Evolutionary conservation across 2,329 filamentous ascomycete species (phyloP), one percentile per base, ranked within the genome.

Genomic region (Penicillium sp.): DNA sequence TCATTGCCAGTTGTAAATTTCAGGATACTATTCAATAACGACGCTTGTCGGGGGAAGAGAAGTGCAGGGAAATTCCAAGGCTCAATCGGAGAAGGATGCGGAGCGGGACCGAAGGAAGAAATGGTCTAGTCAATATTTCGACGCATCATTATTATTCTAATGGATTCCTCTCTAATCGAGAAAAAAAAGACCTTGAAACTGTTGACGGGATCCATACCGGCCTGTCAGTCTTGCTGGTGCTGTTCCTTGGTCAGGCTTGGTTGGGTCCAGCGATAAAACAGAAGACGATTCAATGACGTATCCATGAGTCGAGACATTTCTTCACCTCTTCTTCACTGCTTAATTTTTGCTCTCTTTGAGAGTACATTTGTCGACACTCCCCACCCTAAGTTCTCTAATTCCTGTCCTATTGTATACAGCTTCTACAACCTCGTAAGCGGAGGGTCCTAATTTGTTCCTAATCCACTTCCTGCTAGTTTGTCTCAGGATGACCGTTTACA

Each of bases 401-500:
- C 30, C 31, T 38, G 15, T 21, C 30, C 38, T 41, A n/a, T 53
- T 19, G 48, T 35, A 3, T 48, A 52, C 41, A 38, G 7, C 19
- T 26, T 19, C 17, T 48, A 35, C 41, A 19, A 7, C 23, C 35
- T 26, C 29, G 19, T 19, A 19, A 51, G 15, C 5, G 23, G 56
- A 46, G 26, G 41, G 21, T 19, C 53, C 30, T 44, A 46, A 35
- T 31, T 38, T 35, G 7, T n/a, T 26, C 17, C 29, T 31, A 26
- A 45, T 44, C 8, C 31, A 45, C 62, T 57, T 64, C 55, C 51
- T 46, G 59, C 58, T 61, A 56, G 57, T 53, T 58, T 56, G 61
- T 64, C 60, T 62, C 66, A 75, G 61, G 64, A 88, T 88, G 86
- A 86, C 85, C 7, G 82, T 86, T 73, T 86, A 87, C 67, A 82